A percentile compares a stretch with the other conserved stretches of the same genome.
Conservation (phyloP, 352 stramenopile genomes). For the Phytophthora lateralis region DNA sequence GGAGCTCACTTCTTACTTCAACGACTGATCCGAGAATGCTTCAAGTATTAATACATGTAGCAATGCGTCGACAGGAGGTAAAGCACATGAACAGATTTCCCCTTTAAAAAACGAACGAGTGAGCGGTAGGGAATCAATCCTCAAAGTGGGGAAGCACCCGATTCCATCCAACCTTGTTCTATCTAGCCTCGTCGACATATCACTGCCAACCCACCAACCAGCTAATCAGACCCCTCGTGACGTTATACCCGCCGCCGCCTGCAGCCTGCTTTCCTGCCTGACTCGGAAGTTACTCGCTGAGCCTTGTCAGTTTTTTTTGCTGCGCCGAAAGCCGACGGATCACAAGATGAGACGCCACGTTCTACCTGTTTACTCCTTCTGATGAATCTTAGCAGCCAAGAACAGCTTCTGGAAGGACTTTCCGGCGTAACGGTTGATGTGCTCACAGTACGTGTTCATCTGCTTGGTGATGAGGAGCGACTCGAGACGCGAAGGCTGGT, state of each 20-base stretch:
- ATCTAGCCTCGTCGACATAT: slow-evolving; percentile 29
- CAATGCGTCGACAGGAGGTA: slow-evolving; percentile 1
- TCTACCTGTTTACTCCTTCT: slow-evolving; percentile 58
- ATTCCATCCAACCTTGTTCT: slow-evolving; percentile 44
- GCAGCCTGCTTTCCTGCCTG: slow-evolving; percentile 21
- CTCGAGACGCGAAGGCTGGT: slow-evolving; percentile 88
- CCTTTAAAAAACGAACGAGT: slow-evolving; percentile 31
- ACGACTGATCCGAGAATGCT: slow-evolving; percentile 4
- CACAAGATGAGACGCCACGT: slow-evolving; percentile 24
- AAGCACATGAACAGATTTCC: slow-evolving; percentile 38
- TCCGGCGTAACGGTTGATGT: slow-evolving; percentile 91
- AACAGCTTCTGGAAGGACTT: slow-evolving; percentile 94
- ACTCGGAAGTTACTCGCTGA: slow-evolving; percentile 14
- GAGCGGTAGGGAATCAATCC: slow-evolving; percentile 30
- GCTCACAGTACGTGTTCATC: slow-evolving; percentile 93
- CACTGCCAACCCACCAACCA: slow-evolving; percentile 25
- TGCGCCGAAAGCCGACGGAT: slow-evolving; percentile 18
- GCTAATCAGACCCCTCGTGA: slow-evolving; percentile 19
- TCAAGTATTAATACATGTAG: background rate
- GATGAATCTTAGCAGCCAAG: slow-evolving; percentile 88
- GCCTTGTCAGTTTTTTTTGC: slow-evolving; percentile 7
- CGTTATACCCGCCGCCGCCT: slow-evolving; percentile 23
- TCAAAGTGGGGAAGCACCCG: slow-evolving; percentile 34
- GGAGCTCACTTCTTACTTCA: background rate
- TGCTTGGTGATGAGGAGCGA: slow-evolving; percentile 92